These are phyloP conservation scores for Eucalyptus sideroxylon DNA, from an alignment of 345 rosid genomes.

Conservation along the genomic window DNA sequence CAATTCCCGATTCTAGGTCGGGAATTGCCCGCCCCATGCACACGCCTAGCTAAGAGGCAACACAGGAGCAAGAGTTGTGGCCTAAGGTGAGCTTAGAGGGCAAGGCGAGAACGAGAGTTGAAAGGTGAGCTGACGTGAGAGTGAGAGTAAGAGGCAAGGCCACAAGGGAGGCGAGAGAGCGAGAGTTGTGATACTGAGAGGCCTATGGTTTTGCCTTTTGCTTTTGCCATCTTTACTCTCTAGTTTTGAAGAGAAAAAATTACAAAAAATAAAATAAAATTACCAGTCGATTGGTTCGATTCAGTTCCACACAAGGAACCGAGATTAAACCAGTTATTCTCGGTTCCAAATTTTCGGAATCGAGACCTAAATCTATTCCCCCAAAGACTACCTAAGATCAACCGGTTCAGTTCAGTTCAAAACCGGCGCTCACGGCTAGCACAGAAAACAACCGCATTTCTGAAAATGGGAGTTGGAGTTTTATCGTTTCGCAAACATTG, in stretches of 20 bases:
- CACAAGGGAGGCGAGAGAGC: background rate
- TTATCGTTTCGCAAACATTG: background rate
- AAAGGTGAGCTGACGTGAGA: background rate
- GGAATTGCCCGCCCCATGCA: accelerated
- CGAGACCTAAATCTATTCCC: background rate
- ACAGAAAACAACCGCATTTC: background rate
- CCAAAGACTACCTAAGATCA: background rate
- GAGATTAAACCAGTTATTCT: background rate
- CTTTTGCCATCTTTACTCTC: background rate
- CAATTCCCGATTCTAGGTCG: accelerated
- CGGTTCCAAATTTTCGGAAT: background rate
- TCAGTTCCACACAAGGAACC: background rate
- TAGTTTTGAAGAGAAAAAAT: background rate
- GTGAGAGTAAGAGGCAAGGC: background rate
- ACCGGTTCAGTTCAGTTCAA: too few relatives aligned
- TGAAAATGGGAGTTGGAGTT: background rate
- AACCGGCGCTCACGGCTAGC: background rate
- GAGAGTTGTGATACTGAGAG: background rate
- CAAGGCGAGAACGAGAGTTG: background rate
- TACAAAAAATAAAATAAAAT: background rate
- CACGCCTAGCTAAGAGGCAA: background rate
- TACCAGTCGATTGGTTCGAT: background rate
- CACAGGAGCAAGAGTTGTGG: background rate
- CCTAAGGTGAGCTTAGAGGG: background rate
- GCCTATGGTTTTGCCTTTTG: background rate